A percentile compares a stretch with the other conserved stretches of the same genome.
Conservation (phyloP, 2,329 filamentous ascomycete genomes). For the Ophiostoma perfectum region DNA sequence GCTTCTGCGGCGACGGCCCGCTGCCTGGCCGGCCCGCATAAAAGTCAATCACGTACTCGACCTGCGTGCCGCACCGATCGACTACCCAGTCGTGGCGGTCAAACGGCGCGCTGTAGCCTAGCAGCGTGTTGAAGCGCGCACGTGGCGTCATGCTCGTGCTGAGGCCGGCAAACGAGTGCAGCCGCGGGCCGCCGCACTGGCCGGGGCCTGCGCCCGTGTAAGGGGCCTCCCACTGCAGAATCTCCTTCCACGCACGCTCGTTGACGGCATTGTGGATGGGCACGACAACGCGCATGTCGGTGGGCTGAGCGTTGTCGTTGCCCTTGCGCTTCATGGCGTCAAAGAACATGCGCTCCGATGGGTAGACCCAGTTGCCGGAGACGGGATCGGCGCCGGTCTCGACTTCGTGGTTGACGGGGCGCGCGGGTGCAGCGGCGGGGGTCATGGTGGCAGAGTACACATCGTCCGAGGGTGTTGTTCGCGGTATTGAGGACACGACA, state of each 20-base stretch:
- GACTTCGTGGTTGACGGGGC: constrained; percentile 62
- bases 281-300: constrained; percentile 86
- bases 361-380: constrained; percentile 93
- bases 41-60: constrained; percentile 98
- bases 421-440: constrained; percentile 29
- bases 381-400: constrained; percentile 66
- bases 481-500: constrained; percentile 74
- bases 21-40: constrained; percentile 63
- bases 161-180: constrained; percentile 78
- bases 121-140: constrained; percentile 71
- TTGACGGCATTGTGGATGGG: constrained; percentile 99
- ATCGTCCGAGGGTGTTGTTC: constrained; percentile 31
- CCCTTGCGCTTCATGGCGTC: constrained; percentile 92
- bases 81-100: constrained; percentile 97
- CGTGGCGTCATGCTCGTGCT: constrained; percentile 67
- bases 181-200: constrained; percentile 66
- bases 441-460: constrained; percentile 35
- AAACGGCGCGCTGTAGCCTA: constrained; percentile 90
- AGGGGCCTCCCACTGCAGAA: constrained; percentile 78
- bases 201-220: constrained; percentile 49
- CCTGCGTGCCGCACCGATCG: constrained; percentile 74
- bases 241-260: constrained; percentile 90
- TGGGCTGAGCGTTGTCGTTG: constrained; percentile 60
- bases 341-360: constrained; percentile 96
- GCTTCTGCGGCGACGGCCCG: constrained; percentile 34